Conservation (phyloP, 371 early-diverging fungal genomes). For the Lichtheimia hyalospora region DNA sequence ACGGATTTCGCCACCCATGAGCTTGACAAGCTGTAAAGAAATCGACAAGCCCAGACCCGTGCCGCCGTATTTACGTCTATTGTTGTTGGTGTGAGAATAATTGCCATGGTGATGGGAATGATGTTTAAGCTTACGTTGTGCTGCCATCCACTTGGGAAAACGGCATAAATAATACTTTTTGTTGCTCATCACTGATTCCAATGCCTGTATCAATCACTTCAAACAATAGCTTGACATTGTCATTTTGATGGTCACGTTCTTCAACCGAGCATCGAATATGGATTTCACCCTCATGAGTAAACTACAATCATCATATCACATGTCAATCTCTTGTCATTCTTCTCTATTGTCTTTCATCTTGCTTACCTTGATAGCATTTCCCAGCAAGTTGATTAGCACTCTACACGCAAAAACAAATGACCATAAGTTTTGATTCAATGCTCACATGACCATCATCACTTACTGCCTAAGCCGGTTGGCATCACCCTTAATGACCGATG, state of each 20-base stretch:
- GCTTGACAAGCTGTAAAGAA: slow-evolving; percentile 52
- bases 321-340: neutral
- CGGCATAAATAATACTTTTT: slow-evolving; percentile 57
- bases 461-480: slow-evolving; percentile 43
- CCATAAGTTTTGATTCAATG: no score
- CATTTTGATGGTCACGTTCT: neutral
- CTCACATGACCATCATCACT: neutral
- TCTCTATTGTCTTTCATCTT: no score
- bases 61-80: slow-evolving; percentile 60
- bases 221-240: slow-evolving; percentile 23
- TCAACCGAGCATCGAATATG: slow-evolving; percentile 37
- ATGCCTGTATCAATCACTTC: slow-evolving; percentile 55
- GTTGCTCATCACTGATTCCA: slow-evolving; percentile 56
- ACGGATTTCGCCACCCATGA: slow-evolving; percentile 56
- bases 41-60: slow-evolving; percentile 65
- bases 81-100: neutral
- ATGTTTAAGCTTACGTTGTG: slow-evolving; percentile 37
- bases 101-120: neutral
- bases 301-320: slow-evolving; percentile 5
- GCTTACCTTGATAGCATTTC: slow-evolving; percentile 37
- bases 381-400: slow-evolving; percentile 39
- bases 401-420: slow-evolving; percentile 11
- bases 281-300: slow-evolving; percentile 4
- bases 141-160: slow-evolving; percentile 57
- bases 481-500: slow-evolving; percentile 47